phyloP scores from a whole-genome alignment of 768 basidiomycete species.

The Mycena rebaudengoi region DNA sequence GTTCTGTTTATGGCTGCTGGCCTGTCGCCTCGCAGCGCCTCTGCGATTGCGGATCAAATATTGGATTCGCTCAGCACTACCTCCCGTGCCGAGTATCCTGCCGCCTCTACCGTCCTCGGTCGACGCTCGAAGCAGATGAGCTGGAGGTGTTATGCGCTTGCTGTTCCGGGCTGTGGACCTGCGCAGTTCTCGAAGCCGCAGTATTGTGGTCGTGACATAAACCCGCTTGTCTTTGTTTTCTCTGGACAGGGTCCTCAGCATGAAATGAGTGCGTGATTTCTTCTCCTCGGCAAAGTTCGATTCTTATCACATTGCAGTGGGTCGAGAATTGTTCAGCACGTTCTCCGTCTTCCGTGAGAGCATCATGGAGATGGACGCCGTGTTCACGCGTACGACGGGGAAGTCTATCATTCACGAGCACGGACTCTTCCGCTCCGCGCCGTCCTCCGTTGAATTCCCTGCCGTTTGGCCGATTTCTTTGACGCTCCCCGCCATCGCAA shows the following conservation, averaged over 20 bases:
- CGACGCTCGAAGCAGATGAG: constrained; percentile 42
- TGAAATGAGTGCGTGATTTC: constrained; percentile 40
- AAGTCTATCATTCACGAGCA: constrained; percentile 44
- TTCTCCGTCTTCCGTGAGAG: constrained; percentile 48
- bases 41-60: constrained; percentile 19
- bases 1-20: constrained; percentile 44
- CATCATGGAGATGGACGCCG: constrained; percentile 47
- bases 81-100: neutral
- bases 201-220: constrained; percentile 32
- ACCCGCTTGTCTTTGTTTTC: constrained; percentile 49
- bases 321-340: constrained; percentile 43
- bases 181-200: constrained; percentile 37
- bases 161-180: neutral
- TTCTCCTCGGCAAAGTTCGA: neutral
- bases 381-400: constrained; percentile 38
- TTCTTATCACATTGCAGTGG: constrained; percentile 37
- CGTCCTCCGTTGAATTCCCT: constrained; percentile 16
- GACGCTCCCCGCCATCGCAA: constrained; percentile 50
- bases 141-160: constrained; percentile 41
- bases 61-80: neutral
- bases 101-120: constrained; percentile 27
- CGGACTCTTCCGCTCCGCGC: constrained; percentile 43
- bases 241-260: constrained; percentile 52
- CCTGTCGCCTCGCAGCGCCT: constrained; percentile 44
- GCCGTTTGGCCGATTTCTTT: constrained; percentile 45